Percentiles rank a stretch among this genome's conserved stretches.
These are phyloP conservation scores for Exobasidium rhododendri DNA, from an alignment of 1,284 basidiomycete species.

Conservation along the genomic window DNA sequence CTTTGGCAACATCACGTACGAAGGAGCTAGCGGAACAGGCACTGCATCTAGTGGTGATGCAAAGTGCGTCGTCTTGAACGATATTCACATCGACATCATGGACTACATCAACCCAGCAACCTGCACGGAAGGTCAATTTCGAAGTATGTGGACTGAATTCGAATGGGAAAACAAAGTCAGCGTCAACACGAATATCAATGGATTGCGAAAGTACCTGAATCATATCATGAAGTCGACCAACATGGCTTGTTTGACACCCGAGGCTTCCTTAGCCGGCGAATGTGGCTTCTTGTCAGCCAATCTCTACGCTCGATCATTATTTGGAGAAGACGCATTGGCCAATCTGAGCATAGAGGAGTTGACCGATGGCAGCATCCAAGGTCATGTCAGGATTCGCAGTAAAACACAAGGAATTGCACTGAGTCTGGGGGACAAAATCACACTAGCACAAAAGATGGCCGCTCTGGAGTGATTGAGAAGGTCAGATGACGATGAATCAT, in stretches of 20 bases:
- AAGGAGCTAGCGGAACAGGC: slow-evolving; percentile 56
- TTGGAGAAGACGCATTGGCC: slow-evolving; percentile 95
- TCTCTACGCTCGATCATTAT: slow-evolving; percentile 84
- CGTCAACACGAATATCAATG: slow-evolving; percentile 75
- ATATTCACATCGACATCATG: slow-evolving; percentile 99
- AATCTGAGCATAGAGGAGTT: slow-evolving; percentile 91
- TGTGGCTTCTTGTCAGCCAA: slow-evolving; percentile 92
- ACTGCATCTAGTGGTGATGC: slow-evolving; percentile 57
- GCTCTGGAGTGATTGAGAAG: slow-evolving; percentile 2
- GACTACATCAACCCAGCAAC: slow-evolving; percentile 98
- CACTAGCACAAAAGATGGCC: slow-evolving; percentile 18
- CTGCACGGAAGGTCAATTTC: slow-evolving; percentile 88
- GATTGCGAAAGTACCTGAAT: slow-evolving; percentile 76
- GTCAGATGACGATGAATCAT: neutral
- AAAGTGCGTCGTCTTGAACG: slow-evolving; percentile 81
- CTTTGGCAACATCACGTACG: slow-evolving; percentile 97
- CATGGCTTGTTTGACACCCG: slow-evolving; percentile 93
- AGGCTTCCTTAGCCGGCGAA: slow-evolving; percentile 82
- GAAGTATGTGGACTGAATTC: slow-evolving; percentile 90
- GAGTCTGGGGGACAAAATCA: slow-evolving; percentile 74
- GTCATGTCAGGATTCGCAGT: slow-evolving; percentile 49
- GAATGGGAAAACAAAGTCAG: slow-evolving; percentile 98
- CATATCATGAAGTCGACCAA: slow-evolving; percentile 83
- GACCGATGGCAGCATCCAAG: slow-evolving; percentile 60
- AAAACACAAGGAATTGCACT: slow-evolving; percentile 68